Evolutionary conservation across 495 filamentous ascomycete genomes (phyloP).

Genomic region (Podospora didyma): DNA sequence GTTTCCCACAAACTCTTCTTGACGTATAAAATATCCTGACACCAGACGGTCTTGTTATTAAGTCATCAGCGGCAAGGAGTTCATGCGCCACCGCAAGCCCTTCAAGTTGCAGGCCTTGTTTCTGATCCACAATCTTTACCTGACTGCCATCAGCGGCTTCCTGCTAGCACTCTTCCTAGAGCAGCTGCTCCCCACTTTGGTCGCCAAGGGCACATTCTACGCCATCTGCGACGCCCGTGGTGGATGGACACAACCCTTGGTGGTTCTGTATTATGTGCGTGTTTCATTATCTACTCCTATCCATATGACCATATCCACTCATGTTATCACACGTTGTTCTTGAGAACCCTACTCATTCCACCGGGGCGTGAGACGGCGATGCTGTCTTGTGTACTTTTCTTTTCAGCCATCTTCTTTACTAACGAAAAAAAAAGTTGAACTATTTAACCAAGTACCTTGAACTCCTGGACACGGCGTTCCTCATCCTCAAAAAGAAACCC

Average conservation of each 20-base stretch:
- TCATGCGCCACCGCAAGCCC: constrained; percentile 4
- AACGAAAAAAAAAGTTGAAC: background rate
- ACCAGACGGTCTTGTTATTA: no score
- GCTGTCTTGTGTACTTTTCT: no score
- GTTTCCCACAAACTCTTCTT: no score
- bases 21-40: no score
- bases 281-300: background rate
- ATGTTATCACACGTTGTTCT: no score
- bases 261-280: constrained; percentile 2
- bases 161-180: background rate
- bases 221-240: background rate
- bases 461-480: constrained; percentile 73
- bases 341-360: background rate
- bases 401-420: no score
- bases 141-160: background rate
- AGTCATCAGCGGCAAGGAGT: constrained; percentile 1
- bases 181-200: background rate
- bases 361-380: no score
- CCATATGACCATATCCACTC: no score
- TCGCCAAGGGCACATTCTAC: background rate
- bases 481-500: constrained; percentile 84
- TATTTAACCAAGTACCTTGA: constrained; percentile 82
- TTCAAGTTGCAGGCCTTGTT: constrained; percentile 1
- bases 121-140: constrained; percentile 1
- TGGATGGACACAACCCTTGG: constrained; percentile 1